Base-by-base conservation (phyloP, 2,329 filamentous ascomycete species). In the Fusarium sp. region DNA sequence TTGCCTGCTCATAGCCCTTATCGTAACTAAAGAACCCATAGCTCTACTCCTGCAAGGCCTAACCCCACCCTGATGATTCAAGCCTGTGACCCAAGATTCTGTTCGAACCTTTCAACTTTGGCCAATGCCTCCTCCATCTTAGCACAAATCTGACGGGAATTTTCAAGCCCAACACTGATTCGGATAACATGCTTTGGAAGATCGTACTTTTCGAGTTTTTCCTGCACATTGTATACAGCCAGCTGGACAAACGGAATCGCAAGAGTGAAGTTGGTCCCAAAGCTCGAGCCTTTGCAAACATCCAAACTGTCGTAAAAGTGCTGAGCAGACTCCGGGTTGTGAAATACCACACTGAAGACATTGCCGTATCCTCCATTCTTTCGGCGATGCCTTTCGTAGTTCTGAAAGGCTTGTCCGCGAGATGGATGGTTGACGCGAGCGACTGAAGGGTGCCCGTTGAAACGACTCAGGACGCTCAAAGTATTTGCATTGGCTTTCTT, bases 61-160 rank as follows among this genome's bases (percentile, higher is more conserved):
- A 2, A 52, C 5, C 21, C 7, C 11, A 4, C 5, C 6, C 10
- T 19, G 9, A 33, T n/a, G 15, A 18, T 23, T n/a, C 9, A 23
- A 16, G 5, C 13, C 16, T 6, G 16, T 19, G 28, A 50, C 30
- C 9, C 21, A 25, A 25, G 16, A 2, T n/a, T 8, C 5, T 10
- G 0, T 6, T 33, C n/a, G 9, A 33, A 33, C 11, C 0, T 4
- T 12, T 33, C n/a, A 9, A 44, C 28, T 32, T 13, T 4, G 2
- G 1, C 1, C 12, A 57, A 9, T 25, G 38, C 53, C 12, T 33
- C 18, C 12, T 3, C 3, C 18, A 57, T 33, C 38, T 57, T 57
- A 3, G 2, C 4, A 25, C 28, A 9, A 8, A 57, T 57, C 5
- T 12, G 4, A 11, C 5, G 1, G 2, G n/a, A 5, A 15, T 21